Percentiles rank a stretch among this genome's conserved stretches.
phyloP scores from a whole-genome alignment of 1,139 yeast species.

The Blastobotrys illinoisensis region DNA sequence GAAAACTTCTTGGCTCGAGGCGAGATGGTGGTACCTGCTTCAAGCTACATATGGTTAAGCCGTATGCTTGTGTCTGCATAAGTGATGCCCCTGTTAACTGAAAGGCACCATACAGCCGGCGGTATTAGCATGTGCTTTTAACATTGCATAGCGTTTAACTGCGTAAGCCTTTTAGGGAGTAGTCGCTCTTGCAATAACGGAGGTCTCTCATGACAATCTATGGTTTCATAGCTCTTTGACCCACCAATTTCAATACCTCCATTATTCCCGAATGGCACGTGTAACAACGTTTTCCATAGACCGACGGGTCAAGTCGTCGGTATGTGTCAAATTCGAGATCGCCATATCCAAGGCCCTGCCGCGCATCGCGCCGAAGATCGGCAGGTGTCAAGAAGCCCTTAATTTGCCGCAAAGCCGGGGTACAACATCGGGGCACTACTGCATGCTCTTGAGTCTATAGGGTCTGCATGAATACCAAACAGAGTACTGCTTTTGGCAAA shows the following conservation, averaged over 20 bases:
- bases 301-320: too few species aligned
- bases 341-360: background rate
- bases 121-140: background rate
- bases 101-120: background rate
- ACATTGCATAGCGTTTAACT: background rate
- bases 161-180: background rate
- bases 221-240: too few species aligned
- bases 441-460: background rate
- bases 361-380: background rate
- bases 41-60: background rate
- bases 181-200: too few species aligned
- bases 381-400: background rate
- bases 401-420: background rate
- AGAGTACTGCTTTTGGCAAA: background rate
- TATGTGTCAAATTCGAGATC: too few species aligned
- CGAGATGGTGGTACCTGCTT: background rate
- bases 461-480: background rate
- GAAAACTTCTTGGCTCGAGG: too few species aligned
- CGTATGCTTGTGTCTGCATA: background rate
- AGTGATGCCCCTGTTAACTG: background rate
- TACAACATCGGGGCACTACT: too few species aligned
- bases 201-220: too few species aligned
- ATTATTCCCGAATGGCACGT: too few species aligned
- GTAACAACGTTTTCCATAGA: too few species aligned
- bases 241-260: too few species aligned